Conservation (phyloP, 2,329 filamentous ascomycete species). For the Eutypella sp. region DNA sequence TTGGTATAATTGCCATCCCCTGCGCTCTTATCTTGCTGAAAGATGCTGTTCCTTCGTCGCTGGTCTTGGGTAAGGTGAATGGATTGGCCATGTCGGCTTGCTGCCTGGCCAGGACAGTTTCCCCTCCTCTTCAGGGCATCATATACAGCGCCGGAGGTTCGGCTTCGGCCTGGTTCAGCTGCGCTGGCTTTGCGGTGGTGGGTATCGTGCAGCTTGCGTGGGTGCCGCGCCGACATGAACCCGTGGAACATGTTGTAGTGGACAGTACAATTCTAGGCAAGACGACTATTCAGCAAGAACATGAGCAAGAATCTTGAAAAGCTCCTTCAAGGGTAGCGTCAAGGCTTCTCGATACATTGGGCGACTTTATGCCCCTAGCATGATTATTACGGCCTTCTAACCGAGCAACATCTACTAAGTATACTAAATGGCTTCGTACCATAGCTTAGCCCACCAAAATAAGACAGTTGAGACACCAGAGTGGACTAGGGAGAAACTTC, state of each 20-base stretch:
- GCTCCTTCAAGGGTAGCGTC: no score
- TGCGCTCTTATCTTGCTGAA: slow-evolving; percentile 68
- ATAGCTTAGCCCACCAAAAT: no score
- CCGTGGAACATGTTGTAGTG: slow-evolving; percentile 12
- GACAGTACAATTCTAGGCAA: slow-evolving; percentile 11
- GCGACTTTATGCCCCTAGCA: no score
- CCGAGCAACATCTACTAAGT: no score
- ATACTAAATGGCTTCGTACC: no score
- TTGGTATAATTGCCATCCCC: slow-evolving; percentile 64
- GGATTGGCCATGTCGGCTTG: slow-evolving; percentile 67
- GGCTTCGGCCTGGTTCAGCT: slow-evolving; percentile 37
- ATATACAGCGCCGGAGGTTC: slow-evolving; percentile 58
- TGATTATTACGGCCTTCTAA: no score
- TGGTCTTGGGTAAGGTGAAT: slow-evolving; percentile 65
- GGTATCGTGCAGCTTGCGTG: slow-evolving; percentile 26
- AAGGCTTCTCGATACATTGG: no score
- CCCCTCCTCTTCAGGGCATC: slow-evolving; percentile 62
- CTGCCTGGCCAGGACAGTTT: slow-evolving; percentile 65
- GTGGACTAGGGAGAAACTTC: no score
- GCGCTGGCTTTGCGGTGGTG: slow-evolving; percentile 23
- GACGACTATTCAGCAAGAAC: neutral
- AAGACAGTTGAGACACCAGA: no score
- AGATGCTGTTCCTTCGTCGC: slow-evolving; percentile 60
- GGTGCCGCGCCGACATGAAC: slow-evolving; percentile 23
- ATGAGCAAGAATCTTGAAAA: neutral